Conservation (phyloP, 805 yeast genomes). For the Suhomyces xylopsoci region DNA sequence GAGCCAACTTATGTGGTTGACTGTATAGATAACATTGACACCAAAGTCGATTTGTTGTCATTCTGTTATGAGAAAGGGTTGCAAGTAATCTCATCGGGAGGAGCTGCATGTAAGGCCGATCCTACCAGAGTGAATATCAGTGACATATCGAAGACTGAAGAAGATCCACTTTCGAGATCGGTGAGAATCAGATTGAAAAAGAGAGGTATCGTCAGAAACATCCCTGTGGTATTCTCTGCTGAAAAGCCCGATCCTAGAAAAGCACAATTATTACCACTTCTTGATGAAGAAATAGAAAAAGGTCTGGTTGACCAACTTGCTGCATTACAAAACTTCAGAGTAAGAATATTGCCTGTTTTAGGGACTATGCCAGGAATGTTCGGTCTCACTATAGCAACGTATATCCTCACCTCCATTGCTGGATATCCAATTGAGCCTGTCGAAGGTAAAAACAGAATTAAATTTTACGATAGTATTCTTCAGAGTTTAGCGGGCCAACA, state of each 20-base stretch:
- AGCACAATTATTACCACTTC: slow-evolving; percentile 81
- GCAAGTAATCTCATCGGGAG: slow-evolving; percentile 87
- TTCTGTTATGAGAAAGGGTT: slow-evolving; percentile 61
- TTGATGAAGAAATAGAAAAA: slow-evolving; percentile 73
- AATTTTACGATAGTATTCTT: slow-evolving; percentile 77
- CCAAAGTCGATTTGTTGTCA: slow-evolving; percentile 87
- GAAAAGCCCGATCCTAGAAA: slow-evolving; percentile 97
- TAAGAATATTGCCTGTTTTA: slow-evolving; percentile 88
- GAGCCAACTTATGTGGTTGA: slow-evolving; percentile 82
- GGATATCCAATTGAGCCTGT: slow-evolving; percentile 91
- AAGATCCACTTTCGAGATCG: slow-evolving; percentile 86
- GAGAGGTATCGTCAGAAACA: slow-evolving; percentile 69
- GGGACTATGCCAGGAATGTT: slow-evolving; percentile 98
- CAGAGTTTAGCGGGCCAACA: slow-evolving; percentile 87
- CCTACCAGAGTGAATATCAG: slow-evolving; percentile 88
- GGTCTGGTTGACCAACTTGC: slow-evolving; percentile 86
- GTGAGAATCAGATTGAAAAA: slow-evolving; percentile 82
- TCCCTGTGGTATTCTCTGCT: slow-evolving; percentile 87
- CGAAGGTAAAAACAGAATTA: slow-evolving; percentile 84
- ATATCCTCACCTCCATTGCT: slow-evolving; percentile 71
- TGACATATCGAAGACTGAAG: slow-evolving; percentile 86
- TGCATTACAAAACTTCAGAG: slow-evolving; percentile 86
- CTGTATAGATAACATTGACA: slow-evolving; percentile 94
- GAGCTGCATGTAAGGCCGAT: slow-evolving; percentile 96
- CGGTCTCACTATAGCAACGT: slow-evolving; percentile 86